Evolutionary conservation across 192 early-diverging fungal genomes (phyloP).

Genomic region (Mortierella hygrophila): DNA sequence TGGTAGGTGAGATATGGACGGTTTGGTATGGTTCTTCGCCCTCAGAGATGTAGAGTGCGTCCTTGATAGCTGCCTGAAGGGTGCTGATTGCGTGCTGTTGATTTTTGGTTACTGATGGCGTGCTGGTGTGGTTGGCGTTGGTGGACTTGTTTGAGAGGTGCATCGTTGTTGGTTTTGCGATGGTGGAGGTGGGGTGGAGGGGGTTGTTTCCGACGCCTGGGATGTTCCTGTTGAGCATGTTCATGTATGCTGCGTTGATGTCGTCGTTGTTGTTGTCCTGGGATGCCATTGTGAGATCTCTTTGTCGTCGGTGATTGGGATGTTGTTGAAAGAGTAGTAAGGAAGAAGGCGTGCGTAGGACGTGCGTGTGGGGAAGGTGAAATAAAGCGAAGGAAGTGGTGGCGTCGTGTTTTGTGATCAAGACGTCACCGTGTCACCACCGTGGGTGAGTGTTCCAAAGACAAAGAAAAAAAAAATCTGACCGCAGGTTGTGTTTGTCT

Average conservation of each 20-base stretch:
- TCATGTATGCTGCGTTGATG: constrained; percentile 36
- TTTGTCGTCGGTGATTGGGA: not conserved
- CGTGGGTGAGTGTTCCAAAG: too few species aligned
- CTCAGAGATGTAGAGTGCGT: constrained; percentile 43
- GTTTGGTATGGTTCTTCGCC: constrained; percentile 41
- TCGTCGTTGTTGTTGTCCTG: not conserved
- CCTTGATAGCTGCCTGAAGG: constrained; percentile 11
- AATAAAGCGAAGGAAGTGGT: not conserved
- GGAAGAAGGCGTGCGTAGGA: not conserved
- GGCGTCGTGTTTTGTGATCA: too few species aligned
- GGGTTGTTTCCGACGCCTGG: constrained; percentile 38
- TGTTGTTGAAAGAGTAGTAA: not conserved
- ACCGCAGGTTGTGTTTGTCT: too few species aligned
- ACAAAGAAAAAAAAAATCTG: too few species aligned
- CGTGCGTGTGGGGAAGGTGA: not conserved
- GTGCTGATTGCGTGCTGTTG: constrained; percentile 26
- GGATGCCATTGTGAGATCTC: constrained; percentile 8
- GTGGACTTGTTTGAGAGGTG: not conserved
- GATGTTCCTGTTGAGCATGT: constrained; percentile 41
- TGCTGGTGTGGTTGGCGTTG: not conserved
- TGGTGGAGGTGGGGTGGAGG: not conserved
- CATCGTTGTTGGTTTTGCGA: not conserved
- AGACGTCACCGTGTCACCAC: too few species aligned
- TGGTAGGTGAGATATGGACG: constrained; percentile 22
- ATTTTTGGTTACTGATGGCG: constrained; percentile 2